Base-by-base conservation (phyloP, 108 stramenopile genomes). In the Aurantiochytrium sp. region DNA sequence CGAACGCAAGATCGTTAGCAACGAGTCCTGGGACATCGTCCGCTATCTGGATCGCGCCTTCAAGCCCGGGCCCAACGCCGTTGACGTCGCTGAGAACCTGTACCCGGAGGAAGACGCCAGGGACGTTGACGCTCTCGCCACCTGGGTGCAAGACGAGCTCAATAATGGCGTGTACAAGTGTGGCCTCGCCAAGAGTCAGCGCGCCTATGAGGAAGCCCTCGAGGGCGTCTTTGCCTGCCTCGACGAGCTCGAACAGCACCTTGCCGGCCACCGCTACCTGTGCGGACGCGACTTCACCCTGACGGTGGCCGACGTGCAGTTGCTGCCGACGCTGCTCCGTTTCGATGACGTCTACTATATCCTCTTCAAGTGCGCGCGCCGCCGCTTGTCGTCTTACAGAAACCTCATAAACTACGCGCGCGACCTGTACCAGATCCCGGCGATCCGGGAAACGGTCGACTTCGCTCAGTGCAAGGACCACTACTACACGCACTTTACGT, bases 111-210 rank as follows among this genome's bases (percentile, higher is more conserved):
- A 94, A 17, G 89, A 96, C 53, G 90, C 92, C 85, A 91, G 90
- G 17, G 94, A 91, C 6, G 93, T 95, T 36, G 96, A 96, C 17
- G 93, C 93, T 69, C 94, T 97, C 45, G 95, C 95, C 87, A 90
- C 89, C 53, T 97, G 96, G 97, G 90, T 98, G 55, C 96, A 97
- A 91, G 95, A 95, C 30, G 91, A 87, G 85, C 94, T 98, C 88
- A 98, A 97, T 88, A 95, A 98, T 91, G 98, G 98, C 65, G 97
- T 99, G 6, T 99, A 98, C 88, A 92, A 95, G 52, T 96, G 97
- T 86, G 99, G 99, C 3, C 97, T 98, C 90, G 98, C 98, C 4
- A 93, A 93, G 86, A 92, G 95, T 3, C 99, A 99, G 90, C 68
- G 87, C 15, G 97, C 96, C 8, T 98, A 99, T 90, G 96, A 99